Percentiles rank a stretch among this genome's conserved stretches.
These are phyloP conservation scores for Mortierella alpina DNA, from an alignment of 192 early-diverging fungal genomes.

Conservation along the genomic window DNA sequence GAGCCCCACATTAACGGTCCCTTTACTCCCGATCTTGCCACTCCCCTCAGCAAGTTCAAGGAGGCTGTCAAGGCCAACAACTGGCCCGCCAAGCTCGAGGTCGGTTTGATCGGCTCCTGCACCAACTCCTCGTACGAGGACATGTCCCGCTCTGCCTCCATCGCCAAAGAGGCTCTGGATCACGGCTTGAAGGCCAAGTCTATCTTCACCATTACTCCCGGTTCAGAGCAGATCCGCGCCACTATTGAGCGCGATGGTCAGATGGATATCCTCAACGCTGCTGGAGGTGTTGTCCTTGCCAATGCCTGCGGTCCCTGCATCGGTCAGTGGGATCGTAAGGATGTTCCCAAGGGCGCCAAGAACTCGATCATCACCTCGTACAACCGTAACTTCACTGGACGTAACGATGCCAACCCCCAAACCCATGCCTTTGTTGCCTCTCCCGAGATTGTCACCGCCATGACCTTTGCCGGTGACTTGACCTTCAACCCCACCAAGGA, in stretches of 20 bases:
- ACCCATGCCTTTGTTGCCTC: constrained; percentile 97
- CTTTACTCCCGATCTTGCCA: constrained; percentile 94
- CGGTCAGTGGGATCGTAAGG: constrained; percentile 98
- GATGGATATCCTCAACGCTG: constrained; percentile 77
- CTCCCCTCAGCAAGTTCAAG: constrained; percentile 93
- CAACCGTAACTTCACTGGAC: constrained; percentile 99
- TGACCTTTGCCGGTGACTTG: constrained; percentile 94
- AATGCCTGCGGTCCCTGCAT: constrained; percentile 99
- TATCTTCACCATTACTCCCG: constrained; percentile 92
- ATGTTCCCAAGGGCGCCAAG: constrained; percentile 94
- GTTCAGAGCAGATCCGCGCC: constrained; percentile 97
- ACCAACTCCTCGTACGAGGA: constrained; percentile 99
- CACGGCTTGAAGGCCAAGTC: constrained; percentile 86
- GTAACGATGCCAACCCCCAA: constrained; percentile 98
- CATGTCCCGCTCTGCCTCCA: constrained; percentile 92
- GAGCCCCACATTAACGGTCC: constrained; percentile 98
- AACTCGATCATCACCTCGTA: constrained; percentile 99
- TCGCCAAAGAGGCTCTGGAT: constrained; percentile 85
- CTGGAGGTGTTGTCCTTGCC: constrained; percentile 90
- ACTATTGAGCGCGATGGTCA: constrained; percentile 94
- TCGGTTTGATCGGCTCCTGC: constrained; percentile 96
- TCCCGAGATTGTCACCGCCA: constrained; percentile 95
- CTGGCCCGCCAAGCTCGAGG: constrained; percentile 91
- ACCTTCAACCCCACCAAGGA: constrained; percentile 96
- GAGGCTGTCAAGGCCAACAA: constrained; percentile 84